phyloP scores from a whole-genome alignment of 768 basidiomycete species.

The Panaeolus cyanescens region DNA sequence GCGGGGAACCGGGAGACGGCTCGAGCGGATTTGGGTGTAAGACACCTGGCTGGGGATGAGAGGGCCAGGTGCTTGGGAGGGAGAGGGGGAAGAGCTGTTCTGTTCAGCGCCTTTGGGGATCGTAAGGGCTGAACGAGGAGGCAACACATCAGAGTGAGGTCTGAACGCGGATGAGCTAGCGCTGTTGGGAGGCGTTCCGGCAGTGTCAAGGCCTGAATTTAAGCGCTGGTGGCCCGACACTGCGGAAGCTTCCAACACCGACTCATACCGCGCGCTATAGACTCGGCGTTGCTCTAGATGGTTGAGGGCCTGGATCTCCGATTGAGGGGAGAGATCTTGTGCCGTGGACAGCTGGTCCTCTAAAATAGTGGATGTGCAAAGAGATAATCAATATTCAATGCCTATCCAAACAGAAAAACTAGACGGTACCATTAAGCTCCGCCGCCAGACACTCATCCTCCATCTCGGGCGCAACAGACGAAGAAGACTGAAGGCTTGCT shows the following conservation, averaged over 20 bases:
- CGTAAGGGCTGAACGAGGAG: neutral
- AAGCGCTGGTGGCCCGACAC: neutral
- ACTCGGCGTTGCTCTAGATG: neutral
- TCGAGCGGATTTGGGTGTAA: neutral
- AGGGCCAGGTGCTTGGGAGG: neutral
- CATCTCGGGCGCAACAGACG: neutral
- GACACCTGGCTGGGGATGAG: neutral
- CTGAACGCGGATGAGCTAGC: neutral
- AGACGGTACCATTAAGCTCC: conserved; percentile 3
- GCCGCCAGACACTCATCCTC: neutral
- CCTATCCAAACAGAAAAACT: neutral
- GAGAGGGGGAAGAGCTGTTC: neutral
- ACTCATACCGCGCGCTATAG: neutral
- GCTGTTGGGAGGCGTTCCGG: neutral
- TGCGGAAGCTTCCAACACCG: neutral
- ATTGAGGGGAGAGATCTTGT: neutral
- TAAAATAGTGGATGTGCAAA: neutral
- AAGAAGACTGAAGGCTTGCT: neutral
- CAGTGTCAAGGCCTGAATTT: neutral
- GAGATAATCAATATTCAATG: neutral
- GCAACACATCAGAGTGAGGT: neutral
- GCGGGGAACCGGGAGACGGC: neutral
- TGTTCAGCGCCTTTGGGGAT: neutral
- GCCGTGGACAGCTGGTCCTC: neutral
- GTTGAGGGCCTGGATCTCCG: neutral